Percentiles rank a stretch among this genome's conserved stretches.
These are phyloP conservation scores for Chytridium lagenaria DNA, from an alignment of 371 early-diverging fungal species.

Conservation along the genomic window DNA sequence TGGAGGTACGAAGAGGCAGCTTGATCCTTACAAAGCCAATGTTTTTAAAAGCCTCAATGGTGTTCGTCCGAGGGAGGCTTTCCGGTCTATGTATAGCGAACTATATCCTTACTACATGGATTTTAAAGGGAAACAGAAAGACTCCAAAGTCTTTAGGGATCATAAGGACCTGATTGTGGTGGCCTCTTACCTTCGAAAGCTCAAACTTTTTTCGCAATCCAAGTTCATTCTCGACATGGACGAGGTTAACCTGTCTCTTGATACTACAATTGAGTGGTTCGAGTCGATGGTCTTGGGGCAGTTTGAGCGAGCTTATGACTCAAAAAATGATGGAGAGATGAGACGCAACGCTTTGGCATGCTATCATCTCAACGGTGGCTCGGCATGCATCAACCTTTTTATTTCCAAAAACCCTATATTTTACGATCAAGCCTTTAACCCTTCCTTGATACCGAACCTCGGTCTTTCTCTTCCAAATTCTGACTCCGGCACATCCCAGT, in stretches of 20 bases:
- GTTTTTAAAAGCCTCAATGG: conserved; percentile 23
- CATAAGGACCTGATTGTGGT: conserved; percentile 70
- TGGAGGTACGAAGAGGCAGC: neutral
- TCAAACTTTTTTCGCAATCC: conserved; percentile 54
- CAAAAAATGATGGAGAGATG: conserved; percentile 70
- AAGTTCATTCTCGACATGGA: conserved; percentile 46
- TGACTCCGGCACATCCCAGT: neutral
- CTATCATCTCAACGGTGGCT: conserved; percentile 79
- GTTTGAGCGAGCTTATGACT: conserved; percentile 83
- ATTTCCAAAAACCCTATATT: conserved; percentile 87
- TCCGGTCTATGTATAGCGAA: conserved; percentile 67
- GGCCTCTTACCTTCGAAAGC: conserved; percentile 66
- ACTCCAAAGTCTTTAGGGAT: conserved; percentile 74
- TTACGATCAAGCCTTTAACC: conserved; percentile 72
- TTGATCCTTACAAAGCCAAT: conserved; percentile 9
- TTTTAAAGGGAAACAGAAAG: conserved; percentile 66
- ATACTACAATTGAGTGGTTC: conserved; percentile 78
- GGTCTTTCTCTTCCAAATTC: too few relatives aligned
- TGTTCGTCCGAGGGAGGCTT: conserved; percentile 63
- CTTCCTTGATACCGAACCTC: conserved; percentile 45
- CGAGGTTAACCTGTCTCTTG: conserved; percentile 58
- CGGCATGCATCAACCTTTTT: conserved; percentile 77
- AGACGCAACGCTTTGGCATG: conserved; percentile 69
- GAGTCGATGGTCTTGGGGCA: conserved; percentile 77
- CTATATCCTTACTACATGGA: conserved; percentile 77